phyloP scores from a whole-genome alignment of 2,329 filamentous ascomycete genomes.

The Chaetomiaceae sp. region DNA sequence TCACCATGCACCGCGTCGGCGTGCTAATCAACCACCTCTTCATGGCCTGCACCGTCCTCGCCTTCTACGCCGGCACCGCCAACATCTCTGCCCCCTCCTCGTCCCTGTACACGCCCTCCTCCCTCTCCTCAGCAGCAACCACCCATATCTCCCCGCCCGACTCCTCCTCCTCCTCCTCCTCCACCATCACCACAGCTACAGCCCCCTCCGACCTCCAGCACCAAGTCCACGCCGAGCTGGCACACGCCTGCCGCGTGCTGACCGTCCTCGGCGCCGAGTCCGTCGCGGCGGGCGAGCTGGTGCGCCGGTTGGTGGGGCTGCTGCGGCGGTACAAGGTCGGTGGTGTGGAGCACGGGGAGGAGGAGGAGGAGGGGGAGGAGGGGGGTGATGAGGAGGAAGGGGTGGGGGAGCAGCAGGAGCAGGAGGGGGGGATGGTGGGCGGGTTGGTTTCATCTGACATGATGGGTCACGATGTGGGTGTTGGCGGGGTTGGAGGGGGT shows the following conservation, averaged over 20 bases:
- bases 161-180: no score
- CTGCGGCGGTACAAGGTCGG: not conserved
- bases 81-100: no score
- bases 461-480: no score
- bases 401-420: not conserved
- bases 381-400: not conserved
- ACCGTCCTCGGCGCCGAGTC: not conserved
- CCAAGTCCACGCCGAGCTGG: not conserved
- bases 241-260: not conserved
- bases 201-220: no score
- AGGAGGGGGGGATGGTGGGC: not conserved
- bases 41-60: slow-evolving; percentile 2
- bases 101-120: no score
- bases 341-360: not conserved
- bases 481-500: no score
- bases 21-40: slow-evolving; percentile 4
- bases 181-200: not conserved
- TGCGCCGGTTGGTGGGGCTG: not conserved
- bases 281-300: not conserved
- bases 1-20: slow-evolving; percentile 4
- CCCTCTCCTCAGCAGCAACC: no score
- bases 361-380: not conserved
- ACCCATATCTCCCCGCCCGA: no score
- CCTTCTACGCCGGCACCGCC: slow-evolving; percentile 1
- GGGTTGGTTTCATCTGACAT: no score